Percentiles rank a stretch among this genome's conserved stretches.
Evolutionary conservation across 176 grass and related monocot species (phyloP).

Genomic region (Pharus latifolius): DNA sequence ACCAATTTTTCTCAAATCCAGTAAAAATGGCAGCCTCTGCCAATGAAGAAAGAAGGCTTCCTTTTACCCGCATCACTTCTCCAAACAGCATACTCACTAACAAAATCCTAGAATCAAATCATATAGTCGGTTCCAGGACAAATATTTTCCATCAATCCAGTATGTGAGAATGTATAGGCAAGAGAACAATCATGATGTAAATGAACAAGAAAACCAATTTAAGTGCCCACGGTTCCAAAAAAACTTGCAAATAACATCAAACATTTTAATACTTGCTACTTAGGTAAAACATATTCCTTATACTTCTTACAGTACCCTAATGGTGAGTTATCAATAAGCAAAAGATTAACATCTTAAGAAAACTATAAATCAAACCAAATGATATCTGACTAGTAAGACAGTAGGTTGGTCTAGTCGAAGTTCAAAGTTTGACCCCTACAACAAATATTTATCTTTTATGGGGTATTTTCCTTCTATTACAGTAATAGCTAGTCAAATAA

Average conservation of each 20-base stretch:
- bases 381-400: background rate
- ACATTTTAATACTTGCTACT: background rate
- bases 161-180: background rate
- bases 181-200: conserved; percentile 17
- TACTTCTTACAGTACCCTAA: background rate
- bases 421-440: background rate
- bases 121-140: background rate
- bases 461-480: no score
- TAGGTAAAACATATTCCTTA: background rate
- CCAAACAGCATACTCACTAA: conserved; percentile 91
- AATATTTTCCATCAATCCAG: background rate
- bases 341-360: no score
- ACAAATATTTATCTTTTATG: background rate
- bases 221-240: background rate
- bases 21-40: conserved; percentile 91
- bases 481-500: no score
- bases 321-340: background rate
- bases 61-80: conserved; percentile 58
- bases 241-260: background rate
- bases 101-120: conserved; percentile 56
- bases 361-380: background rate
- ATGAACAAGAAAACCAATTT: background rate
- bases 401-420: background rate
- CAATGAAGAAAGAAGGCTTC: conserved; percentile 82
- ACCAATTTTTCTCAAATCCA: conserved; percentile 89